A percentile compares a stretch with the other conserved stretches of the same genome.
These are phyloP conservation scores for Pyrus hybrid DNA, from an alignment of 331 rosid genomes.

Conservation along the genomic window DNA sequence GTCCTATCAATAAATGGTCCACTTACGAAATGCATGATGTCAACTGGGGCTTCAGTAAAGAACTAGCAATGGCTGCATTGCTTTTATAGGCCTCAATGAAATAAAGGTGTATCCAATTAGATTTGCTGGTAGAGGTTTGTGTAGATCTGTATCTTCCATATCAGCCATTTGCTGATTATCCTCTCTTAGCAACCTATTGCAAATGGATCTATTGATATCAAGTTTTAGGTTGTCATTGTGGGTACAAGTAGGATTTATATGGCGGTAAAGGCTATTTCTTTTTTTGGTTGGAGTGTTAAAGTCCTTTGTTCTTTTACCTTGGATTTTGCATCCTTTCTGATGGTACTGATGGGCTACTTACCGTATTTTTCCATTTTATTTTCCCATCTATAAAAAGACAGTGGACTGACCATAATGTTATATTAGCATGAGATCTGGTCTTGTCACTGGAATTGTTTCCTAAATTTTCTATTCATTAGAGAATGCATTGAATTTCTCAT, in stretches of 20 bases:
- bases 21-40: background rate
- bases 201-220: background rate
- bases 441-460: background rate
- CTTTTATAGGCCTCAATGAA: background rate
- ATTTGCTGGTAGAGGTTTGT: background rate
- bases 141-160: background rate
- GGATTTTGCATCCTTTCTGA: background rate
- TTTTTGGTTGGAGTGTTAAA: background rate
- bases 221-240: background rate
- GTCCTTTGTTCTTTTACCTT: background rate
- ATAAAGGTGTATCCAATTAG: background rate
- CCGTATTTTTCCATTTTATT: background rate
- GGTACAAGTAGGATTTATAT: background rate
- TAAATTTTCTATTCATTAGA: background rate
- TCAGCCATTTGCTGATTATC: background rate
- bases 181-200: background rate
- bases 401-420: background rate
- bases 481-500: background rate
- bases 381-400: background rate
- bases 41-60: background rate
- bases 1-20: background rate
- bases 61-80: background rate
- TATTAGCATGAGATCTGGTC: background rate
- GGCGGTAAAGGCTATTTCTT: background rate
- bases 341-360: background rate